A percentile compares a stretch with the other conserved stretches of the same genome.
phyloP scores from a whole-genome alignment of 352 stramenopile species.

The Phytophthora multivora region DNA sequence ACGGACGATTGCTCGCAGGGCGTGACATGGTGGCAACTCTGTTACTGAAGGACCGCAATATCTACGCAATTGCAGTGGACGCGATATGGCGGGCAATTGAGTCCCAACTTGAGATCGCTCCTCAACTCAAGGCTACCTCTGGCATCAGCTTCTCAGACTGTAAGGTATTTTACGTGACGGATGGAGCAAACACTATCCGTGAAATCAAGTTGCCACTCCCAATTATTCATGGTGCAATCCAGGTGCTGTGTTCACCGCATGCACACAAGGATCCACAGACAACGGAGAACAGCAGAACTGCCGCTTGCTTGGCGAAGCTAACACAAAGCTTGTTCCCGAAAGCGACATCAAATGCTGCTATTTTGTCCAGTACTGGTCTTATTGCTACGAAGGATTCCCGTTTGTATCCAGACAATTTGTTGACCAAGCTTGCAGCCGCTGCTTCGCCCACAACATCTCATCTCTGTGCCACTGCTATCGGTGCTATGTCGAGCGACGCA shows the following conservation, averaged over 20 bases:
- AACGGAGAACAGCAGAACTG: constrained; percentile 10
- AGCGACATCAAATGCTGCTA: constrained; percentile 47
- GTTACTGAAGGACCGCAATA: constrained; percentile 58
- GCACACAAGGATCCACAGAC: constrained; percentile 28
- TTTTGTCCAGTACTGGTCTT: constrained; percentile 68
- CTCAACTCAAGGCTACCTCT: constrained; percentile 55
- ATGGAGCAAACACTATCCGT: constrained; percentile 62
- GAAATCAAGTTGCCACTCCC: constrained; percentile 77
- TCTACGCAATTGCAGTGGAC: constrained; percentile 69
- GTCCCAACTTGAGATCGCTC: constrained; percentile 54
- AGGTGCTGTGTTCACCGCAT: constrained; percentile 63
- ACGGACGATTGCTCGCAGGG: constrained; percentile 67
- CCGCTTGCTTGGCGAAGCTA: constrained; percentile 40
- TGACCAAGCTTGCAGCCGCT: constrained; percentile 68
- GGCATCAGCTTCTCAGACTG: constrained; percentile 74
- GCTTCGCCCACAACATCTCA: constrained; percentile 44
- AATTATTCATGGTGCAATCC: constrained; percentile 76
- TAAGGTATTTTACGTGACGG: constrained; percentile 81
- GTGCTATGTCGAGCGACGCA: constrained; percentile 57
- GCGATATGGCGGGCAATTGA: constrained; percentile 78
- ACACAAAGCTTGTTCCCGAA: constrained; percentile 72
- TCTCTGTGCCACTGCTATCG: constrained; percentile 56
- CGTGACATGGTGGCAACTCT: constrained; percentile 71
- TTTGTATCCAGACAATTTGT: constrained; percentile 67
- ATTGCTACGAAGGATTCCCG: constrained; percentile 78